Evolutionary conservation across 2,329 filamentous ascomycete species (phyloP).

Genomic region (Dactylellina drechsleri): DNA sequence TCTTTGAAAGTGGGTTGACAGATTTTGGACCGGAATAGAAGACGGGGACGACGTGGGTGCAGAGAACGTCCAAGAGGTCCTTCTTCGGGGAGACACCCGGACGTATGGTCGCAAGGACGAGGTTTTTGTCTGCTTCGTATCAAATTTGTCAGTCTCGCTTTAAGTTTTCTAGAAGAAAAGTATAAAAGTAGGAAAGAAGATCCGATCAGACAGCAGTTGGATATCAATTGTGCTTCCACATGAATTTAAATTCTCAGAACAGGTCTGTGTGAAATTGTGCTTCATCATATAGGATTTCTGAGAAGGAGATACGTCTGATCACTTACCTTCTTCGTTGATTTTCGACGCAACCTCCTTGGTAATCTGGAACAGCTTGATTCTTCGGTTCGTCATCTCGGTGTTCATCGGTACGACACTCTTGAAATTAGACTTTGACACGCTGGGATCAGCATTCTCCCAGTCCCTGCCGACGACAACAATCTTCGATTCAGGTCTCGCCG

Average conservation of each 20-base stretch:
- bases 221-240: conserved; percentile 54
- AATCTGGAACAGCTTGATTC: conserved; percentile 53
- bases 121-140: conserved; percentile 26
- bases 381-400: conserved; percentile 17
- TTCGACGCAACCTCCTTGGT: conserved; percentile 51
- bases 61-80: conserved; percentile 46
- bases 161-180: neutral
- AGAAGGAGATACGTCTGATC: neutral
- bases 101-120: conserved; percentile 37
- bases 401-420: conserved; percentile 37
- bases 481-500: conserved; percentile 55
- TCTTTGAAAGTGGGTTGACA: conserved; percentile 27
- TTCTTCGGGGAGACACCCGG: conserved; percentile 37
- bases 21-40: conserved; percentile 37
- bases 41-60: conserved; percentile 42
- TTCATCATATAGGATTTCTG: conserved; percentile 48
- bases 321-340: conserved; percentile 46
- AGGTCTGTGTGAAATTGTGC: conserved; percentile 55
- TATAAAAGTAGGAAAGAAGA: neutral
- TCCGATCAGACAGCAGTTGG: conserved; percentile 55
- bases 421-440: conserved; percentile 28
- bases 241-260: conserved; percentile 52
- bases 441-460: conserved; percentile 42
- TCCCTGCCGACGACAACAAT: conserved; percentile 56
- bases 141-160: conserved; percentile 8